Evolutionary conservation across 140 eudicot species (phyloP).

Genomic region (Cichorium intybus): DNA sequence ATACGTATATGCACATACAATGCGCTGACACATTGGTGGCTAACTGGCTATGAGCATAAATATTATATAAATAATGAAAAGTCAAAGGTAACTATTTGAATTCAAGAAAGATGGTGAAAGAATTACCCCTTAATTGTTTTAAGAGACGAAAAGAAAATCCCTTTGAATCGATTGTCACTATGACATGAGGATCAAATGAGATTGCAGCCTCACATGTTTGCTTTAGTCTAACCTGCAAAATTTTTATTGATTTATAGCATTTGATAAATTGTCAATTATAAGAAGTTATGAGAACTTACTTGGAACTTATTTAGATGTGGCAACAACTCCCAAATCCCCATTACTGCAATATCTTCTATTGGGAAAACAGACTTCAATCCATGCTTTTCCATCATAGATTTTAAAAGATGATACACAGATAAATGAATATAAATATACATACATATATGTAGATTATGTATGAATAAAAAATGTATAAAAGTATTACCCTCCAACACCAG

Average conservation of each 20-base stretch:
- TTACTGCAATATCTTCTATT: slow-evolving; percentile 89
- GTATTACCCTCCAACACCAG: slow-evolving; percentile 87
- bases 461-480: not conserved
- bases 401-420: slow-evolving; percentile 16
- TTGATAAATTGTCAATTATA: not conserved
- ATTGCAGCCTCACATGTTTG: slow-evolving; percentile 71
- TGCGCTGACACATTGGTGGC: no score
- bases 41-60: no score
- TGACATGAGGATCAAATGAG: slow-evolving; percentile 75
- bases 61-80: slow-evolving; percentile 32
- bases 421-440: not conserved
- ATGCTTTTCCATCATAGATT: slow-evolving; percentile 68
- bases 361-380: slow-evolving; percentile 76
- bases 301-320: slow-evolving; percentile 72
- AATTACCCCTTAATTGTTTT: slow-evolving; percentile 68
- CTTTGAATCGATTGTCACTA: slow-evolving; percentile 86
- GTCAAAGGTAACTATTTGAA: not conserved
- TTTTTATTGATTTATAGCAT: not conserved
- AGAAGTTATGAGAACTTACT: slow-evolving; percentile 35
- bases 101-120: not conserved
- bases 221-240: slow-evolving; percentile 61
- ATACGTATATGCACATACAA: no score
- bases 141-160: slow-evolving; percentile 90
- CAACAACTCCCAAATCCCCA: slow-evolving; percentile 94
- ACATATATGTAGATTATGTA: not conserved